Conservation (phyloP, 345 rosid species). For the Dimocarpus longan region DNA sequence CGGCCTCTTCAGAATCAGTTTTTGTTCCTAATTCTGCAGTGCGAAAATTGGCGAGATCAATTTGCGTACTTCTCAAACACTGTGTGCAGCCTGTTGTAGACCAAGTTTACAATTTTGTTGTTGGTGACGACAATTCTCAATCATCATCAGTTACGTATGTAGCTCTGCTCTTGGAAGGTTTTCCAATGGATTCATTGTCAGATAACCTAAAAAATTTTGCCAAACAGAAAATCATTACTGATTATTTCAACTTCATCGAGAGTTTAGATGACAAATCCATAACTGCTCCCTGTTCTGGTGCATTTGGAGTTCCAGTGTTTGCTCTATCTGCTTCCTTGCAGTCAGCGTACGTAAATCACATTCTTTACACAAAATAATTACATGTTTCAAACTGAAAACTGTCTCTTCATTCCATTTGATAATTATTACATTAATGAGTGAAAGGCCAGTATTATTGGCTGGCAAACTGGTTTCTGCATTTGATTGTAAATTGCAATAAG, state of each 20-base stretch:
- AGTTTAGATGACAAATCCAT: conserved; percentile 40
- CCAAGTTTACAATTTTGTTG: conserved; percentile 47
- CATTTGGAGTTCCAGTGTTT: conserved; percentile 57
- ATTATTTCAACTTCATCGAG: conserved; percentile 56
- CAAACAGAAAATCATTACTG: conserved; percentile 55
- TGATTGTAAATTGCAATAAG: background rate
- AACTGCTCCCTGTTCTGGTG: conserved; percentile 36
- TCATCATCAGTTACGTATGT: conserved; percentile 47
- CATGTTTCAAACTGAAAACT: background rate
- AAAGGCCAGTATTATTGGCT: background rate
- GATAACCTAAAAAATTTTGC: conserved; percentile 49
- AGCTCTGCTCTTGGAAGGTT: conserved; percentile 77
- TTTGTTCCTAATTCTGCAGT: conserved; percentile 58
- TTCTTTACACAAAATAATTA: background rate
- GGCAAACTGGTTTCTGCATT: background rate
- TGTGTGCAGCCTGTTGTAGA: conserved; percentile 56
- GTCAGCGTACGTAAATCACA: conserved; percentile 56
- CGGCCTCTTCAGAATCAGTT: conserved; percentile 55
- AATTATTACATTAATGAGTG: background rate
- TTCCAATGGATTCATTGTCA: conserved; percentile 64
- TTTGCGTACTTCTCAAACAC: conserved; percentile 62
- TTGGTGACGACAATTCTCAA: conserved; percentile 43
- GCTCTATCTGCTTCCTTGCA: conserved; percentile 72
- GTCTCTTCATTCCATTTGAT: background rate
- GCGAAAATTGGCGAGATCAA: conserved; percentile 67